phyloP scores from a whole-genome alignment of 2,329 filamentous ascomycete species.

The Xenosphaeropsis pyriputrescens region DNA sequence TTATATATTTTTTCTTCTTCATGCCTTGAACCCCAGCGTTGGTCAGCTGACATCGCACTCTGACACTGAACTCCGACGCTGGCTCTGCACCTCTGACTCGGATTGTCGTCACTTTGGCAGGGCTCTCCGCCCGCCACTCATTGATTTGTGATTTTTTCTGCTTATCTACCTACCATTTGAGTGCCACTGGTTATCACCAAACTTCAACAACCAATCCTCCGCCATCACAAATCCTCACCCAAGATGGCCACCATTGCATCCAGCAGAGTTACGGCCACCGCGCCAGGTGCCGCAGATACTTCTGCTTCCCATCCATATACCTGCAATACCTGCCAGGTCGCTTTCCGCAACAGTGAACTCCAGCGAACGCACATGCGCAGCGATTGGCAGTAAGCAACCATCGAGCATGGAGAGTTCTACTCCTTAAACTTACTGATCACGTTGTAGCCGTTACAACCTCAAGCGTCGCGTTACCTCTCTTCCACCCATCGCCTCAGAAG shows the following conservation, averaged over 20 bases:
- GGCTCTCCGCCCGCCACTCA: background rate
- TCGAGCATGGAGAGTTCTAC: background rate
- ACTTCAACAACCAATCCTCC: background rate
- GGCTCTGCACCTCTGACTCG: background rate
- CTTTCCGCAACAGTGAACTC: slow-evolving; percentile 84
- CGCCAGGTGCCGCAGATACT: slow-evolving; percentile 12
- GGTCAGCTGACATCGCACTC: background rate
- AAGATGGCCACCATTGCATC: slow-evolving; percentile 28
- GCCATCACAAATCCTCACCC: background rate
- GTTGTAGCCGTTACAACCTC: slow-evolving; percentile 75
- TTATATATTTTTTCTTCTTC: no score
- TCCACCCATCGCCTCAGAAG: slow-evolving; percentile 79
- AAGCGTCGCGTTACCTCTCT: slow-evolving; percentile 86
- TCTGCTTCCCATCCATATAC: slow-evolving; percentile 71
- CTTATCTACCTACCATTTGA: no score
- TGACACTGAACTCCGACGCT: background rate
- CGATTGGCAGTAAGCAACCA: slow-evolving; percentile 79
- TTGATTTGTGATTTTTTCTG: background rate
- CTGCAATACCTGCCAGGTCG: slow-evolving; percentile 96
- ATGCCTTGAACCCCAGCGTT: no score
- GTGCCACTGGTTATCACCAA: background rate
- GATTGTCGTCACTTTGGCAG: background rate
- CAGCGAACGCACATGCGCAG: slow-evolving; percentile 95
- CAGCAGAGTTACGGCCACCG: slow-evolving; percentile 18
- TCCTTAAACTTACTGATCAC: slow-evolving; percentile 7